Base-by-base conservation (phyloP, 441 rosid species). In the Pelargonium fulgidum region DNA sequence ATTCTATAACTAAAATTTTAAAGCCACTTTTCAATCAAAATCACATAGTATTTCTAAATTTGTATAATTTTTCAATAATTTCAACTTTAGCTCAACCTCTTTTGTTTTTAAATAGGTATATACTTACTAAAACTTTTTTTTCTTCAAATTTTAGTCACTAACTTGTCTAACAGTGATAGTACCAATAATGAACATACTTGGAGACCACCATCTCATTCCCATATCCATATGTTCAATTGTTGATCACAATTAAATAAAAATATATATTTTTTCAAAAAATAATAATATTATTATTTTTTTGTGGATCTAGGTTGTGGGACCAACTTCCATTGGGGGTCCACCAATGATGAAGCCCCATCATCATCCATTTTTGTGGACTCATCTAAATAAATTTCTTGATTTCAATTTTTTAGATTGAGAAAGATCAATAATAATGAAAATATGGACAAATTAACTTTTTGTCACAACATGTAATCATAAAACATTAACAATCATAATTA, bases 361-460 rank as follows among this genome's bases (percentile, higher is more conserved):
- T 62, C 20, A 59, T 50, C 58, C 58, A 17, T 10, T 11, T 62
- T 3, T n/a, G 58, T 42, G 68, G 68, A 64, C 75, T 77, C 75
- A 75, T 80, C 74, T 56, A 59, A 8, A 64, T 70, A 67, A 77
- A 67, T 73, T 50, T 68, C 47, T 68, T 73, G 41, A 66, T 69
- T 45, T 79, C 50, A 52, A n/a, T 72, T 70, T 68, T 62, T 3
- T 59, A 70, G 65, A 64, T 70, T 61, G 65, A 50, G 61, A 45
- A 72, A 71, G 26, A 70, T 70, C 77, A 74, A 76, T 79, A 75
- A 79, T 81, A 76, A 79, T 75, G 70, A 26, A 66, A 75, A 75
- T 79, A 68, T 17, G 77, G 83, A 81, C 86, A 81, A 82, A 82
- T 65, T 29, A 62, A 75, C 70, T 36, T 75, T 17, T 82, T 78